Evolutionary conservation across 2,329 filamentous ascomycete species (phyloP).

Genomic region (Fusarium sp.): DNA sequence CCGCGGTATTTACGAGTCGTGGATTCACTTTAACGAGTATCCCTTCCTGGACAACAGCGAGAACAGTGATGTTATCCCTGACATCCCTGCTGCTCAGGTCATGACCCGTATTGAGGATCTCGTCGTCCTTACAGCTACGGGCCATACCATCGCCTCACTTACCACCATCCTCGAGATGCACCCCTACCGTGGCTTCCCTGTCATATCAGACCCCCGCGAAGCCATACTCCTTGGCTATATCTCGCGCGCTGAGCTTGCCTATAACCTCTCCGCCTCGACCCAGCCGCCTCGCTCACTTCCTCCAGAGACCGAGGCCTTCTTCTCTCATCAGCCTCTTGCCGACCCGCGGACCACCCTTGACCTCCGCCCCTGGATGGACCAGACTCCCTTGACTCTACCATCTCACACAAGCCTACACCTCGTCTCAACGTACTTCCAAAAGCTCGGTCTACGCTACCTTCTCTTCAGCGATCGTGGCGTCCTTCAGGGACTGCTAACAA

Average conservation of each 20-base stretch:
- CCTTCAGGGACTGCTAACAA: constrained; percentile 88
- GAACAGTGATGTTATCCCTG: constrained; percentile 79
- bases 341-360: constrained; percentile 85
- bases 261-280: constrained; percentile 73
- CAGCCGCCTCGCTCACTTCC: constrained; percentile 70
- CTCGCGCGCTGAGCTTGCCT: constrained; percentile 87
- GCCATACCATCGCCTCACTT: constrained; percentile 86
- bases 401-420: constrained; percentile 81
- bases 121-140: constrained; percentile 85
- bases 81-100: constrained; percentile 86
- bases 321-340: constrained; percentile 84
- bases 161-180: constrained; percentile 77
- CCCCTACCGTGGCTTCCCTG: constrained; percentile 89
- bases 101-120: constrained; percentile 96
- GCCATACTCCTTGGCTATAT: constrained; percentile 93
- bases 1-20: constrained; percentile 95
- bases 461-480: constrained; percentile 86
- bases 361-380: constrained; percentile 97
- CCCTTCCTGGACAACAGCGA: constrained; percentile 93
- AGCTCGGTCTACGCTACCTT: constrained; percentile 90
- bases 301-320: constrained; percentile 82
- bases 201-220: constrained; percentile 81
- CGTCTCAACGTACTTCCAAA: constrained; percentile 94
- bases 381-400: constrained; percentile 92
- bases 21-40: constrained; percentile 97